Base-by-base conservation (phyloP, 441 rosid genomes). In the Syzygium malaccense region DNA sequence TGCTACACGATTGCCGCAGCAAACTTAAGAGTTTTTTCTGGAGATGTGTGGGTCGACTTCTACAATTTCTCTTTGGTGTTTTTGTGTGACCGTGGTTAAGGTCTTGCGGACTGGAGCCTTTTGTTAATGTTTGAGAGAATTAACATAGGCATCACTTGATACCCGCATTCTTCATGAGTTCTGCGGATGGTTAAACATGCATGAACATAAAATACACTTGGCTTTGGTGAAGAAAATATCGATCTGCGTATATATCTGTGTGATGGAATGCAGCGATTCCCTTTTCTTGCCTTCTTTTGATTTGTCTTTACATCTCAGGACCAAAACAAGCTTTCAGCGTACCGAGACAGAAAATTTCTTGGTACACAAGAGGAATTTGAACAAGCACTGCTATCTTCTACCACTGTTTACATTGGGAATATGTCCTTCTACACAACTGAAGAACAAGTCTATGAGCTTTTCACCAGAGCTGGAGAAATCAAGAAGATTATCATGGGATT, bases 401-500 rank as follows among this genome's bases (percentile, higher is more conserved):
- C 94, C 1, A 98, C 99, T 62, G 94, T 95, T 55, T 98, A 98
- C 90, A 88, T 98, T 32, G 99, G 99, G 56, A 98, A 98, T 91
- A 96, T 97, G 95, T 97, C 99, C 18, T 98, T 98, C 58, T 98
- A 97, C 89, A 95, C 99, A 5, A 98, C 99, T 2, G 99, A 98
- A 90, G 99, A 98, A 91, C 99, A 97, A 93, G 95, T 98, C 88
- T 97, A 97, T 71, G 99, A 98, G 95, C 99, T 98, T 41, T 98
- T 98, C 92, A 88, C 98, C 12, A 93, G 99, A 87, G 97, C 99
- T 79, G 99, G 99, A 18, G 99, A 98, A 87, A 92, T 97, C 55
- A 98, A 98, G 94, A 98, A 96, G 95, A 95, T 98, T 7, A 97
- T 95, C 88, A 98, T 98, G 99, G 99, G 99, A 5, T 93, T 98